Conservation (phyloP, 2,329 filamentous ascomycete genomes). For the Berkeleyomyces basicola region DNA sequence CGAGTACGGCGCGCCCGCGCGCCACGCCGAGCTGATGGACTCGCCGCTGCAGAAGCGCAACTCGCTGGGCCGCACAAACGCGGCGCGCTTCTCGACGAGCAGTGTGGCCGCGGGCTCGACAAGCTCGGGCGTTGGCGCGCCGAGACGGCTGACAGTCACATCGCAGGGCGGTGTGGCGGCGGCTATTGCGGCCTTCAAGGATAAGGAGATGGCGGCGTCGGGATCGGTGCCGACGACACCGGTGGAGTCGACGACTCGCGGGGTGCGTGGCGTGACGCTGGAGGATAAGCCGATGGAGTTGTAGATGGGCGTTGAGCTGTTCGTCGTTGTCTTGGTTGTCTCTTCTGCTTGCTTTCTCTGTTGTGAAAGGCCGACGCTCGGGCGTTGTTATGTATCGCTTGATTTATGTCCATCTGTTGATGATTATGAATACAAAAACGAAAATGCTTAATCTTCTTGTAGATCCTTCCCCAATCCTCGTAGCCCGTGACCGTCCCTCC, state of each 20-base stretch:
- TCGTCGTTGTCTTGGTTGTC: slow-evolving; percentile 21
- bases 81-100: slow-evolving; percentile 35
- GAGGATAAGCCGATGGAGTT: slow-evolving; percentile 38
- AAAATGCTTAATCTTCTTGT: not conserved
- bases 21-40: slow-evolving; percentile 15
- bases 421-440: slow-evolving; percentile 1
- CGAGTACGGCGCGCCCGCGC: slow-evolving; percentile 6
- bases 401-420: not conserved
- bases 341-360: not conserved
- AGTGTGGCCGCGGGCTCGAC: slow-evolving; percentile 14
- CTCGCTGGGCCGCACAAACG: slow-evolving; percentile 38
- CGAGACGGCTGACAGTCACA: slow-evolving; percentile 21
- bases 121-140: slow-evolving; percentile 22
- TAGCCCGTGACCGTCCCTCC: not conserved
- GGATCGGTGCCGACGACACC: not conserved
- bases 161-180: slow-evolving; percentile 17
- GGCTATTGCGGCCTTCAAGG: slow-evolving; percentile 12
- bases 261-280: slow-evolving; percentile 25
- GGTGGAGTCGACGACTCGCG: slow-evolving; percentile 17
- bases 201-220: slow-evolving; percentile 8
- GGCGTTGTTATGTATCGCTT: not conserved
- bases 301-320: slow-evolving; percentile 19
- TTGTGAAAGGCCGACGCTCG: not conserved
- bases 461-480: not conserved
- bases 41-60: slow-evolving; percentile 42